Conservation (phyloP, 306 rosid genomes). For the Alnus glutinosa region DNA sequence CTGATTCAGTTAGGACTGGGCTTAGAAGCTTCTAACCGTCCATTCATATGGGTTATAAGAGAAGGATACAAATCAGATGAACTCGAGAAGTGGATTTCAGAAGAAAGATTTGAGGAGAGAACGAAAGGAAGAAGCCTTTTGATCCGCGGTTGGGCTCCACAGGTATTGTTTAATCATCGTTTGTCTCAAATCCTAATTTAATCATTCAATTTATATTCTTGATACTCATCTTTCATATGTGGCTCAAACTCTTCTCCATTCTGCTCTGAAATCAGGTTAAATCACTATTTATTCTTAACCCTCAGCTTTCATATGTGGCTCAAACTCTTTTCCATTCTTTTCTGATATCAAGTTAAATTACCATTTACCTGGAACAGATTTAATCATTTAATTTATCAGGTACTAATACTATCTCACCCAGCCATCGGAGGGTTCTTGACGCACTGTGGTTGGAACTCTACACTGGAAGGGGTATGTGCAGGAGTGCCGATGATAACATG, state of each 20-base stretch:
- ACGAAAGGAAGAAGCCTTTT: slow-evolving; percentile 38
- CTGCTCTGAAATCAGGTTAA: too few species aligned
- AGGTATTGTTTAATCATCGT: slow-evolving; percentile 12
- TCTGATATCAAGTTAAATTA: too few species aligned
- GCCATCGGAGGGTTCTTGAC: slow-evolving; percentile 67
- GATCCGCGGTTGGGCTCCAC: slow-evolving; percentile 72
- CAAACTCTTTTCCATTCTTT: too few species aligned
- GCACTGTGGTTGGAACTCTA: slow-evolving; percentile 73
- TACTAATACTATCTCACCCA: slow-evolving; percentile 41
- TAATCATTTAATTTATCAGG: too few species aligned
- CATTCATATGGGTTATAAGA: slow-evolving; percentile 56
- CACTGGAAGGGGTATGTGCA: slow-evolving; percentile 47
- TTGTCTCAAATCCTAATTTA: too few species aligned
- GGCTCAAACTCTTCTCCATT: too few species aligned
- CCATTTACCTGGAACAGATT: too few species aligned
- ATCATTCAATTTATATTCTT: too few species aligned
- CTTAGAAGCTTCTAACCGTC: slow-evolving; percentile 46
- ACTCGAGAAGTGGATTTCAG: slow-evolving; percentile 45
- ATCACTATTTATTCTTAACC: too few species aligned
- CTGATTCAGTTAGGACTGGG: slow-evolving; percentile 50
- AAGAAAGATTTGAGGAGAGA: slow-evolving; percentile 45
- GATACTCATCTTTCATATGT: too few species aligned
- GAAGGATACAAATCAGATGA: slow-evolving; percentile 40
- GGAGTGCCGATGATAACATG: slow-evolving; percentile 59
- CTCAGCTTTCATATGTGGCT: too few species aligned